A percentile compares a stretch with the other conserved stretches of the same genome.
These are phyloP conservation scores for Ailanthus altissimus DNA, from an alignment of 345 rosid species.

Conservation along the genomic window DNA sequence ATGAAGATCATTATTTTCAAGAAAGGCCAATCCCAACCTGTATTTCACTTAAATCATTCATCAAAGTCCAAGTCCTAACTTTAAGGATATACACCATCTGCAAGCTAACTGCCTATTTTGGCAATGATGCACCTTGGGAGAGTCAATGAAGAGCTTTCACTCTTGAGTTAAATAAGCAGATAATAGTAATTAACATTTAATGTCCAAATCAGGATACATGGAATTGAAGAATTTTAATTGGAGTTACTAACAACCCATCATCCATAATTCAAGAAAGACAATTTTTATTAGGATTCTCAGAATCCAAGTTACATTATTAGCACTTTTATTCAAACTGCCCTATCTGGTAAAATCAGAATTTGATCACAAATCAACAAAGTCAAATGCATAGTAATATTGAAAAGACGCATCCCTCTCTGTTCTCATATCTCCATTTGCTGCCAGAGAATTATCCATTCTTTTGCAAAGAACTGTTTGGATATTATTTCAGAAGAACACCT, in stretches of 20 bases:
- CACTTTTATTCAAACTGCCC: background rate
- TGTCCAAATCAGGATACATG: background rate
- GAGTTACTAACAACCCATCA: background rate
- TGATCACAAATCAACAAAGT: background rate
- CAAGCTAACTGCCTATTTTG: background rate
- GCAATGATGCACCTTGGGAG: background rate
- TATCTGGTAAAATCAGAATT: background rate
- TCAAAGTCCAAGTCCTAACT: background rate
- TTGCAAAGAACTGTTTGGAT: background rate
- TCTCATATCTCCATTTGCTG: background rate
- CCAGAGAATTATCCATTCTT: background rate
- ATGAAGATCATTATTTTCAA: constrained; percentile 5
- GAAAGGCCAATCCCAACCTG: background rate
- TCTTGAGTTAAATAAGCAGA: background rate
- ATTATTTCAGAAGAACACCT: background rate
- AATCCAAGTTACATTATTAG: background rate
- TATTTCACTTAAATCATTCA: background rate
- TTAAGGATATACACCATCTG: background rate
- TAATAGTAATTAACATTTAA: background rate
- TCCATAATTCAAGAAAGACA: background rate
- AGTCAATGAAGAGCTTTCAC: background rate
- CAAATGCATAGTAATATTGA: background rate
- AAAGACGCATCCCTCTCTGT: background rate
- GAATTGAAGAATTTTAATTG: background rate
- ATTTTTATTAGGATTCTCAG: background rate